Evolutionary conservation across 306 rosid genomes (phyloP).

Genomic region (Lathyrus tuberosus): DNA sequence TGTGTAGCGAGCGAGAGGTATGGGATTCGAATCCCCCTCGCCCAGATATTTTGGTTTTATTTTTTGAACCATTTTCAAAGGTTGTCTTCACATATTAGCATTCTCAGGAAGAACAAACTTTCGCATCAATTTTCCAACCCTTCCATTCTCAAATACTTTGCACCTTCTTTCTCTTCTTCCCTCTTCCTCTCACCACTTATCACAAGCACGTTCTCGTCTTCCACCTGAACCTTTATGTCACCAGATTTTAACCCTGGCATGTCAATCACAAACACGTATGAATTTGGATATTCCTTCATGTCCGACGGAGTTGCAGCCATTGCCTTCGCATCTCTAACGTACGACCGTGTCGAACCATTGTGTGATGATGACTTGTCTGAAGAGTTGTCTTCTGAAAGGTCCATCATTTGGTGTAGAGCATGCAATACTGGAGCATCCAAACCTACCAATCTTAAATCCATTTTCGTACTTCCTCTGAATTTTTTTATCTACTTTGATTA

Average conservation of each 20-base stretch:
- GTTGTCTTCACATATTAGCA: constrained; percentile 75
- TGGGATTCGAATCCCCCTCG: constrained; percentile 70
- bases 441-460: constrained; percentile 78
- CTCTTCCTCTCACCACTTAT: constrained; percentile 87
- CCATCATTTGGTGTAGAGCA: constrained; percentile 67
- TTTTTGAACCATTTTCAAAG: too few species aligned
- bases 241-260: constrained; percentile 88
- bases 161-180: constrained; percentile 82
- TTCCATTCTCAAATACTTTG: constrained; percentile 76
- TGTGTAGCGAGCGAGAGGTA: too few species aligned
- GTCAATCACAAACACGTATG: constrained; percentile 73
- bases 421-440: constrained; percentile 63
- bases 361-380: background rate
- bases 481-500: background rate
- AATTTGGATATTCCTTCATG: constrained; percentile 65
- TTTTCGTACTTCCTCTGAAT: constrained; percentile 2
- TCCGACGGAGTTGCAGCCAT: constrained; percentile 89
- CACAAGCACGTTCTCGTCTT: constrained; percentile 76
- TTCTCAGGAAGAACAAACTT: constrained; percentile 88
- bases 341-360: constrained; percentile 61
- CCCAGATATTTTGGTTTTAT: too few species aligned
- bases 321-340: constrained; percentile 83
- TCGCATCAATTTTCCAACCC: constrained; percentile 81
- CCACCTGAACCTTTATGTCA: constrained; percentile 87
- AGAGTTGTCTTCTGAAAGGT: constrained; percentile 45